These are phyloP conservation scores for Cladophialophora carrionii DNA, from an alignment of 2,329 filamentous ascomycete genomes.

Conservation along the genomic window DNA sequence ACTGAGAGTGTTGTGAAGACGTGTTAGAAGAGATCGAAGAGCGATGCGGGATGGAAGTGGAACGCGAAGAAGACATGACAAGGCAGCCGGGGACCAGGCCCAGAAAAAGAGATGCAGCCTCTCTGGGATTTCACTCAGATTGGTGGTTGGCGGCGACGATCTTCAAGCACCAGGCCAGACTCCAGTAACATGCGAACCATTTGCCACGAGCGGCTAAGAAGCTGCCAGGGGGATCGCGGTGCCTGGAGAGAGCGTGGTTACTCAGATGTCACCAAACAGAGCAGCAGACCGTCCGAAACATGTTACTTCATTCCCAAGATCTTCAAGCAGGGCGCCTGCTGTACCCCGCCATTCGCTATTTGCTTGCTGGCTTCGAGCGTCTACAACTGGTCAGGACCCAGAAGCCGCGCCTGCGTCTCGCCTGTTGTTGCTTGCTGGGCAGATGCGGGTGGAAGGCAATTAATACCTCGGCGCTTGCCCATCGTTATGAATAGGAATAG, in stretches of 20 bases:
- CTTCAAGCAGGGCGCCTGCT: slow-evolving; percentile 14
- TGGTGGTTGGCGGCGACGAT: slow-evolving; percentile 20
- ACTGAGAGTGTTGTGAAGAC: slow-evolving; percentile 30
- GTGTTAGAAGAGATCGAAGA: slow-evolving; percentile 34
- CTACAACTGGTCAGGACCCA: slow-evolving; percentile 1
- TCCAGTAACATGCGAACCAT: slow-evolving; percentile 27
- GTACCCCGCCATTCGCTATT: slow-evolving; percentile 16
- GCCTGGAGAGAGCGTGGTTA: slow-evolving; percentile 5
- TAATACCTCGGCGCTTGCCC: slow-evolving; percentile 17
- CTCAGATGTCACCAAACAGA: neutral
- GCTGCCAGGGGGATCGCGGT: slow-evolving; percentile 17
- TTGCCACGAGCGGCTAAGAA: slow-evolving; percentile 29
- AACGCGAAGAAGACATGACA: slow-evolving; percentile 36
- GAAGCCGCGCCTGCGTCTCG: neutral
- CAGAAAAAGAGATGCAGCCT: slow-evolving; percentile 15
- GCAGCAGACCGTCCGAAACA: slow-evolving; percentile 2
- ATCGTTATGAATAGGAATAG: slow-evolving; percentile 10
- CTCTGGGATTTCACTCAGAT: slow-evolving; percentile 17
- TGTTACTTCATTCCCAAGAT: neutral
- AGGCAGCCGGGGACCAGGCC: slow-evolving; percentile 24
- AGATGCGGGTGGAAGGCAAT: neutral
- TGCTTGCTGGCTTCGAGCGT: neutral
- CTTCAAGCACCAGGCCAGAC: slow-evolving; percentile 24
- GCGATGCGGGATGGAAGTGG: slow-evolving; percentile 34
- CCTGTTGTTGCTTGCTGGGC: slow-evolving; percentile 2